Conservation (phyloP, 2,329 filamentous ascomycete species). For the Dendryphion nanum region DNA sequence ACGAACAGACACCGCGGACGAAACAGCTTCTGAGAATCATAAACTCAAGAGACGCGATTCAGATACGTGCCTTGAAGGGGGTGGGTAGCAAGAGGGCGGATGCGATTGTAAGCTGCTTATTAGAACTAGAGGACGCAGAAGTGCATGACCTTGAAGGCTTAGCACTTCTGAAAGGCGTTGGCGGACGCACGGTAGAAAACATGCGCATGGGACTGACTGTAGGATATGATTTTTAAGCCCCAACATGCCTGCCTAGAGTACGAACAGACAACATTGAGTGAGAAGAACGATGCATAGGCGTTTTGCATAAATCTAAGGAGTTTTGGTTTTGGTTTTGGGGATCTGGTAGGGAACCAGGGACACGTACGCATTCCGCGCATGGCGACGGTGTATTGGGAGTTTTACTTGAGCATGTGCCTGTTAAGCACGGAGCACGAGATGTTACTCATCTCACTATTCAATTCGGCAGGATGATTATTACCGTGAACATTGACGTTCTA, state of each 20-base stretch:
- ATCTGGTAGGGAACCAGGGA: no score
- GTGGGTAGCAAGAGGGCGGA: conserved; percentile 71
- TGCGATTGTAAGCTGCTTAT: conserved; percentile 48
- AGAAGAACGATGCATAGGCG: no score
- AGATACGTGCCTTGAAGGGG: conserved; percentile 66
- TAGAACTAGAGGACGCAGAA: conserved; percentile 46
- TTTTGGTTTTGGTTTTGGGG: no score
- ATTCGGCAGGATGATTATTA: no score
- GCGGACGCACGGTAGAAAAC: conserved; percentile 50
- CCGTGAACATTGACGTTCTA: no score
- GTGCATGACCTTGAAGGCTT: conserved; percentile 44
- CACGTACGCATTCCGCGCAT: conserved; percentile 6
- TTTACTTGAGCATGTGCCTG: no score
- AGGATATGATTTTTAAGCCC: conserved; percentile 23
- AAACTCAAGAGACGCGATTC: conserved; percentile 67
- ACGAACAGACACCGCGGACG: conserved; percentile 55
- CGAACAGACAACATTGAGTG: no score
- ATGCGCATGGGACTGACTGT: conserved; percentile 44
- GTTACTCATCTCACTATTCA: no score
- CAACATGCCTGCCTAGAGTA: not conserved
- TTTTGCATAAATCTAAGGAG: no score
- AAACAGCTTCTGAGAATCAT: conserved; percentile 66
- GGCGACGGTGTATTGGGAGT: conserved; percentile 7
- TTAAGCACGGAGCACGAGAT: no score
- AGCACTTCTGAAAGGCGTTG: conserved; percentile 49